Conservation (phyloP, 2,329 filamentous ascomycete species). For the Penicillium janthinellum region DNA sequence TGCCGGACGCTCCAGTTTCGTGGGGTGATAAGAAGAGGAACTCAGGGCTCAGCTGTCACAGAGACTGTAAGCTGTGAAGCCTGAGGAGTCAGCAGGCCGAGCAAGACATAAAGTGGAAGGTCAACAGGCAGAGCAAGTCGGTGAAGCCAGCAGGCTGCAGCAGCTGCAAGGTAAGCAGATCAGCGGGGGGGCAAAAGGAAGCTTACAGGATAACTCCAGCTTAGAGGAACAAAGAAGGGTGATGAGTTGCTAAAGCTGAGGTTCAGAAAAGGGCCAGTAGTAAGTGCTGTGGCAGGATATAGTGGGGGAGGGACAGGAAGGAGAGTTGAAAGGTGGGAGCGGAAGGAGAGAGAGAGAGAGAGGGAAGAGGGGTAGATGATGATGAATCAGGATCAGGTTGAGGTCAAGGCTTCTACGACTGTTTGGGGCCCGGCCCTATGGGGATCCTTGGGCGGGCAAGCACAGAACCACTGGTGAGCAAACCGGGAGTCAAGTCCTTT, state of each 20-base stretch:
- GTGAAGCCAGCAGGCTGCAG: neutral
- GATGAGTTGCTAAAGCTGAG: neutral
- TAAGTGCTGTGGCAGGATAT: neutral
- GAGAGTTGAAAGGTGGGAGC: constrained; percentile 15
- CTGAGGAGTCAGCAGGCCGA: neutral
- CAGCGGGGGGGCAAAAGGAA: neutral
- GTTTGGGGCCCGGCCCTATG: neutral
- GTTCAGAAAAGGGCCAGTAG: neutral
- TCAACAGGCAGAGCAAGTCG: neutral
- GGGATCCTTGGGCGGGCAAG: constrained; percentile 13
- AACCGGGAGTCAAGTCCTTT: neutral
- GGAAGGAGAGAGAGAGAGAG: constrained; percentile 13
- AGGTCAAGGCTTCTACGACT: constrained; percentile 16
- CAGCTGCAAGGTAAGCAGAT: neutral
- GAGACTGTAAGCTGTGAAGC: neutral
- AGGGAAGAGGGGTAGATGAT: constrained; percentile 30
- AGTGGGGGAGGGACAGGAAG: neutral
- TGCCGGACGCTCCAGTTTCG: neutral
- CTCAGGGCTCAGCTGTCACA: neutral
- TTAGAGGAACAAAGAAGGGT: neutral
- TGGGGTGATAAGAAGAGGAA: neutral
- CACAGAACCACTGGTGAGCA: constrained; percentile 6
- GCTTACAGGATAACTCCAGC: constrained; percentile 8
- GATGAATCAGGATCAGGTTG: constrained; percentile 26
- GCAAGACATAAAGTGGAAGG: neutral